Percentiles rank a stretch among this genome's conserved stretches.
Evolutionary conservation across 257 asterid species (phyloP).

Genomic region (Paulownia fortunei): DNA sequence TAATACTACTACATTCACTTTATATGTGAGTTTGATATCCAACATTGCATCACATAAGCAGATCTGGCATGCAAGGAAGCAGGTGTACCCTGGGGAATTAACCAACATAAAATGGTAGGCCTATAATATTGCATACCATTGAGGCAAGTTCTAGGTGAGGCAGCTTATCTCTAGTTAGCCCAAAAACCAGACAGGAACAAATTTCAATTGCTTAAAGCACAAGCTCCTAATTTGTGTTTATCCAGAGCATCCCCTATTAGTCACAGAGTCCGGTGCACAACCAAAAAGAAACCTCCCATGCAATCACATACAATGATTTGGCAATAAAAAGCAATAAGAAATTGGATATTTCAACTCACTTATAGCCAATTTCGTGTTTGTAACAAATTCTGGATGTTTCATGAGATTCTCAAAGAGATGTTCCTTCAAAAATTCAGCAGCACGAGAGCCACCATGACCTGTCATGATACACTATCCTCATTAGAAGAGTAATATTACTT

Average conservation of each 20-base stretch:
- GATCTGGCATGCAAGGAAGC: conserved; percentile 9
- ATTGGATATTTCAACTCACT: conserved; percentile 60
- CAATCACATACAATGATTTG: conserved; percentile 21
- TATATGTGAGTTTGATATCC: background rate
- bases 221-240: background rate
- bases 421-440: conserved; percentile 94
- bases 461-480: conserved; percentile 41
- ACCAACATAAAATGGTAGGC: background rate
- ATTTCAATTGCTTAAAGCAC: conserved; percentile 17
- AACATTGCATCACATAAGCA: background rate
- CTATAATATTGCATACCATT: background rate
- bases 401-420: conserved; percentile 90
- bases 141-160: conserved; percentile 28
- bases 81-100: background rate
- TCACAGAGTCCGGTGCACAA: background rate
- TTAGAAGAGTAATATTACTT: conserved; percentile 29
- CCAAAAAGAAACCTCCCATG: conserved; percentile 10
- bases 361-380: conserved; percentile 79
- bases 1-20: background rate
- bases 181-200: conserved; percentile 1
- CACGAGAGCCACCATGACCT: conserved; percentile 99
- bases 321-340: conserved; percentile 2
- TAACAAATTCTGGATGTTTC: conserved; percentile 79
- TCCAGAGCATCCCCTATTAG: conserved; percentile 8
- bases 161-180: conserved; percentile 10